Base-by-base conservation (phyloP, 768 basidiomycete genomes). In the Chalciporus pseudorubinellus region DNA sequence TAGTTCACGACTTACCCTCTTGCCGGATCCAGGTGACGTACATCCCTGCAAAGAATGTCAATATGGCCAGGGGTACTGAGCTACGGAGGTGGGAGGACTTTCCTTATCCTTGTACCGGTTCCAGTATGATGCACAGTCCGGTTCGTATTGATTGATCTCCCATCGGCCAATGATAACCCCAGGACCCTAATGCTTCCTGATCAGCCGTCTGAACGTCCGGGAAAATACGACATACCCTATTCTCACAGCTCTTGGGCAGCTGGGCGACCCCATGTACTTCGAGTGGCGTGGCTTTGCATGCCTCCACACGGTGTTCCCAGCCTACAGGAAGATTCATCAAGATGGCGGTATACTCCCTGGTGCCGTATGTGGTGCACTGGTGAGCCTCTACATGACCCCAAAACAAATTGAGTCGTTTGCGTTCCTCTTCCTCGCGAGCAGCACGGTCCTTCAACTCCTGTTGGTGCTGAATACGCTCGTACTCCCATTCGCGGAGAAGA, bases 21-120 rank as follows among this genome's bases (percentile, higher is more conserved):
- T 62, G 13, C 58, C 60, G 4, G 66, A 68, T 18, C 53, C 53
- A 3, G 41, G 49, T 4, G 66, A 57, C 6, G 51, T 56, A 14
- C 66, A 67, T 12, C 53, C 66, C 66, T 67, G 18, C 3, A 21
- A 12, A 12, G n/a, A 38, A 14, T 2, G 4, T 39, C 26, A 41
- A 20, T 33, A 14, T 20, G 26, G 44, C 18, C 8, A 9, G 24
- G 18, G 20, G 26, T 14, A 5, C 10, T n/a, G 1, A 2, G 12
- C n/a, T n/a, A 12, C 22, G 5, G 22, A 21, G 9, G 10, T 8
- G 4, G 41, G 28, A 20, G 42, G 19, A 38, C 55, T 51, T 52
- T 46, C 71, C 59, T 66, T 64, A 46, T 72, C 66, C 9, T 62
- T 60, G 52, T 67, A 67, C 50, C 52, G 53, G 22, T 31, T 46